Evolutionary conservation across 345 rosid species (phyloP), one percentile per base, ranked within the genome.

Genomic region (Trapa bicornis): DNA sequence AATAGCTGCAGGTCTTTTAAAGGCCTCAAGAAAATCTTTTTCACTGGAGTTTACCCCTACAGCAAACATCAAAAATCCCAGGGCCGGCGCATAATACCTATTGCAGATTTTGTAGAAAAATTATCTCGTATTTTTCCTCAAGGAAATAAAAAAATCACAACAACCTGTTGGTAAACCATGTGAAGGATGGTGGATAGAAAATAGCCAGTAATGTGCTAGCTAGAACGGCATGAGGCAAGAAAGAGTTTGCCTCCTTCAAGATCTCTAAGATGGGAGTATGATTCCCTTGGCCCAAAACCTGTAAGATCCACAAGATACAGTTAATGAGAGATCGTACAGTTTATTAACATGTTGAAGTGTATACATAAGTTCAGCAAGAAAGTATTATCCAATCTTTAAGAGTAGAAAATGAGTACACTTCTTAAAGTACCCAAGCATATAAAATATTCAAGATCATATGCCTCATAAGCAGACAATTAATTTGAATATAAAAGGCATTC

Each of bases 31-130:
- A 77, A 93, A 93, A 74, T 93, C 99, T 72, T 83, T 86, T 80
- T 86, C 97, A 10, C 85, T 81, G 68, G 97, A 90, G 75, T 88
- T 93, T 71, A 91, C 83, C 58, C 99, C 97, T 58, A 93, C 97
- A 11, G 99, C 97, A 81, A 93, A 93, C 97, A 93, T 93, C 88
- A 91, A 75, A 81, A 90, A 91, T 22, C 99, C 99, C 67, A 93
- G 79, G 22, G 97, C 98, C 3, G 97, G 95, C 14, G 91, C 97
- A 52, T 90, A 93, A 80, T 88, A 93, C 92, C 98, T 93, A 74
- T 70, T 69, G 66, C 41, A 72, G 68, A 64, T 36, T 64, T 39
- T 1, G 54, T 45, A 5, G 14, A 39, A 37, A 39, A 33, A 48
- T 42, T 13, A 54, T 35, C 36, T 6, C 36, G 22, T 45, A n/a